Evolutionary conservation across 2,329 filamentous ascomycete genomes (phyloP), one percentile per base, ranked within the genome.

Genomic region (Trichoderma brevicompactum): DNA sequence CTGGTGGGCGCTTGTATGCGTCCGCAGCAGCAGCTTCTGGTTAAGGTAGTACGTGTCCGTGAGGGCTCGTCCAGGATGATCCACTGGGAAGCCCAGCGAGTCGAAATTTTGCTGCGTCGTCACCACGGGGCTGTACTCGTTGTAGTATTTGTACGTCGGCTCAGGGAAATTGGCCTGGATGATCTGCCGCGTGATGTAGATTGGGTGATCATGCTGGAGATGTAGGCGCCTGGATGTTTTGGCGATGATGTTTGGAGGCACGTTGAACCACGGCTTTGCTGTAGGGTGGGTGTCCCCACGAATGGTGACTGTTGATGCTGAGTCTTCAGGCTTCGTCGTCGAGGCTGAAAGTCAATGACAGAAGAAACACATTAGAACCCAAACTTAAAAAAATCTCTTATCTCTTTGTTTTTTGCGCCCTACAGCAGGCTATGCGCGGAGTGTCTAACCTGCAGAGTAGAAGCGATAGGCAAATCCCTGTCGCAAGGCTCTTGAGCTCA

Each of bases 41-140:
- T 97, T 97, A 74, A 99, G 80, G 78, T 99, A 99, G 82, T 98
- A 99, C 0, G 95, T 98, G 79, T 99, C 95, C 13, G 92, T 94
- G 70, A 87, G 87, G 69, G 87, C 91, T 58, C 95, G 89, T 66
- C 95, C 95, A 4, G 93, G 91, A 73, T 99, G 95, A 75, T 97
- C 91, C 7, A 83, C 73, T 0, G 94, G 90, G 74, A 99, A 98
- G 50, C 94, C 94, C 7, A 99, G 82, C n/a, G 94, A 95, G 79
- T 99, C 95, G 75, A 99, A 99, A 77, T 99, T 99, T 74, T 97
- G 91, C 10, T 83, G 79, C 2, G 92, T 91, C 40, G 90, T 89
- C 28, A 98, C 95, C 46, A 97, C 88, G 0, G 95, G 94, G 70
- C 90, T 88, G 72, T 94, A 87, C 62, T 87, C 82, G 73, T 92